These are phyloP conservation scores for Fraxinus baroniana DNA, from an alignment of 305 asterid genomes.

Conservation along the genomic window DNA sequence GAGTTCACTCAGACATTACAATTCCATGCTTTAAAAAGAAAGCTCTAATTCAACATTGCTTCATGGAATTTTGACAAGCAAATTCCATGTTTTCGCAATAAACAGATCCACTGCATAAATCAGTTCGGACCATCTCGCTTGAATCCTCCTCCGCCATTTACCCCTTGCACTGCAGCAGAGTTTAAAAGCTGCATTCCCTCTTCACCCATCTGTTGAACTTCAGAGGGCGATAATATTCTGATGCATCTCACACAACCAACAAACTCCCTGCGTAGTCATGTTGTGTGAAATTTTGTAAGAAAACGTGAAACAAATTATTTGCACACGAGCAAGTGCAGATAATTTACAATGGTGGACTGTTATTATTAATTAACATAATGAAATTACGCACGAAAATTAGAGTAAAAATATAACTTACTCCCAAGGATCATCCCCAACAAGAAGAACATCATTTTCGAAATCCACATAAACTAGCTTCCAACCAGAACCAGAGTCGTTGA, in stretches of 20 bases:
- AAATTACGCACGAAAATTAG: neutral
- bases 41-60: neutral
- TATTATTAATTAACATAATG: neutral
- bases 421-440: constrained; percentile 97
- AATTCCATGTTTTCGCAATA: neutral
- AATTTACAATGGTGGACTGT: neutral
- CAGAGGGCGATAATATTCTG: constrained; percentile 72
- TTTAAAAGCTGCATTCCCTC: constrained; percentile 88
- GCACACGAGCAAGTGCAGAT: neutral
- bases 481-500: constrained; percentile 72
- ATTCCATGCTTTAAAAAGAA: constrained; percentile 12
- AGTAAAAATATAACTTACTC: constrained; percentile 55
- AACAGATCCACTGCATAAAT: neutral
- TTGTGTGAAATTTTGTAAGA: neutral
- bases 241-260: constrained; percentile 87
- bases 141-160: constrained; percentile 27
- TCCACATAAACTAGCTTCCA: constrained; percentile 93
- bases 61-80: neutral
- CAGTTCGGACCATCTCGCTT: constrained; percentile 27
- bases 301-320: neutral
- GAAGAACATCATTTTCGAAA: constrained; percentile 79
- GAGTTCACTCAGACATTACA: constrained; percentile 12
- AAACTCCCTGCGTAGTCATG: constrained; percentile 55
- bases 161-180: constrained; percentile 53
- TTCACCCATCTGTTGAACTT: constrained; percentile 92